Conservation (phyloP, 306 rosid genomes). For the Lablab purpureus region DNA sequence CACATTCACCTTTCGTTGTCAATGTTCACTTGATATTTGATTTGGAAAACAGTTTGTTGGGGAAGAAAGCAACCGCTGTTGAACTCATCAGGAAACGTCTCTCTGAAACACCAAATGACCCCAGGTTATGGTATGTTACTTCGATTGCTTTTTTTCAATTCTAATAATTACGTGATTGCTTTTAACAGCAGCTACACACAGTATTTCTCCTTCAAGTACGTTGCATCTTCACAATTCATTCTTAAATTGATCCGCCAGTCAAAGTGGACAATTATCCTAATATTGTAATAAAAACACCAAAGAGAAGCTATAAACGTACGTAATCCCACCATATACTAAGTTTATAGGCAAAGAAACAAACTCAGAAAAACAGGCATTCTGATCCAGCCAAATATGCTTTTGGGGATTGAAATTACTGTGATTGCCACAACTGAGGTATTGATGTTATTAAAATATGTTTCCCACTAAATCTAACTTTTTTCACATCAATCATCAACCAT, state of each 20-base stretch:
- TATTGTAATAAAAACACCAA: too few relatives aligned
- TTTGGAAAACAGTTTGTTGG: slow-evolving; percentile 67
- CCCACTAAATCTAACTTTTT: too few relatives aligned
- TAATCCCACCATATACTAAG: too few relatives aligned
- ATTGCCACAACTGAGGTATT: too few relatives aligned
- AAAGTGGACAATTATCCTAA: too few relatives aligned
- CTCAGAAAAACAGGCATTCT: too few relatives aligned
- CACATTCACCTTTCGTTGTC: slow-evolving; percentile 26
- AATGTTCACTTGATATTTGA: slow-evolving; percentile 39
- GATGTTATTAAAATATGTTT: too few relatives aligned
- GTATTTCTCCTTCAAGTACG: not conserved
- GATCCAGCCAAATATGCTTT: too few relatives aligned
- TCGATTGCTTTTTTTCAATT: slow-evolving; percentile 32
- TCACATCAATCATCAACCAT: too few relatives aligned
- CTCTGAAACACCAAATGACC: slow-evolving; percentile 81
- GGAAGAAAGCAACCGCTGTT: slow-evolving; percentile 96
- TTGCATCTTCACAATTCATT: slow-evolving; percentile 13
- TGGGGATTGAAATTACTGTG: too few relatives aligned
- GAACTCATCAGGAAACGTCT: slow-evolving; percentile 88
- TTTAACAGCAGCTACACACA: slow-evolving; percentile 15
- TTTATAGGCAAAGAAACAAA: too few relatives aligned
- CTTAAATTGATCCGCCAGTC: not conserved
- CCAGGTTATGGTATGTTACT: slow-evolving; percentile 79
- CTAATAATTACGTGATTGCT: slow-evolving; percentile 21
- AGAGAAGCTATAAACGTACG: too few relatives aligned